Evolutionary conservation across 306 rosid genomes (phyloP).

Genomic region (Prunus campanulata): DNA sequence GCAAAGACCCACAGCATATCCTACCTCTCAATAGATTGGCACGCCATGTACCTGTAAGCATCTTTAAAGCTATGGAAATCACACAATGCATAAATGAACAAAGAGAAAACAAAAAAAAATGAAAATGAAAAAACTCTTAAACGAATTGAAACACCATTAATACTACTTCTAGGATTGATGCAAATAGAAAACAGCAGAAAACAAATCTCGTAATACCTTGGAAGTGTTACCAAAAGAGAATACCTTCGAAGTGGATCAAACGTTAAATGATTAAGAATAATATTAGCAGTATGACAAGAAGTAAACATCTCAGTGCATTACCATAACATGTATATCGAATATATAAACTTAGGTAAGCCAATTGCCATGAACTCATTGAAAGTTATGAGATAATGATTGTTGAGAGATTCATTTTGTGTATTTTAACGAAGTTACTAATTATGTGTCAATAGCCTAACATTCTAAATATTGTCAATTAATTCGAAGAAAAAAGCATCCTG

Average conservation of each 20-base stretch:
- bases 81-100: conserved; percentile 35
- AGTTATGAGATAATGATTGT: not conserved
- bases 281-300: conserved; percentile 19
- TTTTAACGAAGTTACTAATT: not conserved
- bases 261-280: conserved; percentile 16
- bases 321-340: not conserved
- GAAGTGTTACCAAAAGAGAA: conserved; percentile 29
- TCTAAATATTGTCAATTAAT: conserved; percentile 10
- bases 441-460: conserved; percentile 19
- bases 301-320: conserved; percentile 17
- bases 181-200: conserved; percentile 20
- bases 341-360: conserved; percentile 14
- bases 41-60: conserved; percentile 84
- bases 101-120: conserved; percentile 9
- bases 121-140: conserved; percentile 20
- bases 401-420: conserved; percentile 1
- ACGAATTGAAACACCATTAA: conserved; percentile 18
- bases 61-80: conserved; percentile 69
- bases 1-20: conserved; percentile 78
- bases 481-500: conserved; percentile 9
- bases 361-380: not conserved
- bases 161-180: conserved; percentile 16
- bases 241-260: conserved; percentile 29
- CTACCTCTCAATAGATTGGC: conserved; percentile 89
- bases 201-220: conserved; percentile 31